These are phyloP conservation scores for Penicillium maclennaniae DNA, from an alignment of 495 filamentous ascomycete genomes.

Conservation along the genomic window DNA sequence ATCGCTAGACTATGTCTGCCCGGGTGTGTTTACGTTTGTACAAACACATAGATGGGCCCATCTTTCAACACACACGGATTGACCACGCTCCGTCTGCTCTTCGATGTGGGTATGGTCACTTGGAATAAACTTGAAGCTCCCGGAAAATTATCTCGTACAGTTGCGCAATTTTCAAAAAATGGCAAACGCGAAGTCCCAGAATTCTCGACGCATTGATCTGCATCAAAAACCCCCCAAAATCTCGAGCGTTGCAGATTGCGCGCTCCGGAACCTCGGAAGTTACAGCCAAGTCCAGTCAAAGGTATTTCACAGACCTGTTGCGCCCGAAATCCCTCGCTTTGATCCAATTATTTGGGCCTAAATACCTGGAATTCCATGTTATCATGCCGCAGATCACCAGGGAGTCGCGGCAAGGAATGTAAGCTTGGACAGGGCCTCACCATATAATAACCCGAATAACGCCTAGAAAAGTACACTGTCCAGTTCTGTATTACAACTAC, in stretches of 20 bases:
- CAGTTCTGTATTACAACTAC: too few relatives aligned
- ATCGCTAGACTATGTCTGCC: too few relatives aligned
- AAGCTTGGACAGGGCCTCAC: not conserved
- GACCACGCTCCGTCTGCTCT: too few relatives aligned
- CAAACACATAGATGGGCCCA: too few relatives aligned
- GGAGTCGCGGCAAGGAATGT: not conserved
- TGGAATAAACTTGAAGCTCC: too few relatives aligned
- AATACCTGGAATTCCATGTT: not conserved
- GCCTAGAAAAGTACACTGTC: too few relatives aligned
- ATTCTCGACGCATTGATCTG: too few relatives aligned
- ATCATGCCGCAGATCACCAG: slow-evolving; percentile 2
- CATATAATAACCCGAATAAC: not conserved
- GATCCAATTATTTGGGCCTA: not conserved
- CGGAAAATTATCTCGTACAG: not conserved
- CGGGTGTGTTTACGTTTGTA: too few relatives aligned
- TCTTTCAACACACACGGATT: too few relatives aligned
- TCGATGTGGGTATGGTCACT: too few relatives aligned
- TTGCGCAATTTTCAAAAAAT: not conserved
- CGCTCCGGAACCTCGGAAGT: not conserved
- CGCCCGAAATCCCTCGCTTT: not conserved
- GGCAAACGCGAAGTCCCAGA: not conserved
- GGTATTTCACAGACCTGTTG: not conserved
- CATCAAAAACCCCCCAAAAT: not conserved
- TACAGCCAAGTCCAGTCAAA: not conserved
- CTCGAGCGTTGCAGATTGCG: not conserved